Conservation (phyloP, 2,329 filamentous ascomycete genomes). For the Davidsoniella neocaledoniae region DNA sequence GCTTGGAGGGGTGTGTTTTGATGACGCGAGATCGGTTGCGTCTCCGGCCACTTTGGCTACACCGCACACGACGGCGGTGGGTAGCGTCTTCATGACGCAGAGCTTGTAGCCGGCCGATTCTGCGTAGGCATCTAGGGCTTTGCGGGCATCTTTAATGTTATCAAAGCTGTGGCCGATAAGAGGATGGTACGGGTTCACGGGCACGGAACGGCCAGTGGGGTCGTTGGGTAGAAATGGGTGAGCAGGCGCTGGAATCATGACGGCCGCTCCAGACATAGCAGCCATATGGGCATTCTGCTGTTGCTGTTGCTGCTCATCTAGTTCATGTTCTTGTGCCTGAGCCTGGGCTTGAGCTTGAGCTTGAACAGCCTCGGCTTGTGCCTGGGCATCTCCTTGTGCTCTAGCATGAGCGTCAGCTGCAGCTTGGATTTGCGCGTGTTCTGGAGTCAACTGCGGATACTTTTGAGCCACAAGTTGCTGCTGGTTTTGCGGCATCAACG, state of each 20-base stretch:
- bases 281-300: not conserved
- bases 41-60: conserved; percentile 11
- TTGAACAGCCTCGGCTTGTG: not conserved
- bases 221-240: conserved; percentile 11
- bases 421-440: conserved; percentile 4
- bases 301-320: not conserved
- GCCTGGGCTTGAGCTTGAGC: conserved; percentile 4
- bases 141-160: conserved; percentile 9
- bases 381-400: conserved; percentile 7
- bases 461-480: not conserved
- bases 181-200: conserved; percentile 11
- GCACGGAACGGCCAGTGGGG: conserved; percentile 11
- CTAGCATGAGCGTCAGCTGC: conserved; percentile 4
- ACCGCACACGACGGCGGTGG: conserved; percentile 11
- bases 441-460: not conserved
- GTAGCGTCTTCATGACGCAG: conserved; percentile 12
- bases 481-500: not conserved
- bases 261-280: not conserved
- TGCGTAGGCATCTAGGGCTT: conserved; percentile 10
- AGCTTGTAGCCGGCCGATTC: conserved; percentile 11
- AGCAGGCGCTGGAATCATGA: conserved; percentile 9
- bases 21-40: conserved; percentile 1
- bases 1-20: conserved; percentile 8
- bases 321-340: conserved; percentile 1
- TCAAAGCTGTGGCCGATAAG: conserved; percentile 11